Evolutionary conservation across 257 asterid genomes (phyloP).

Genomic region (Verbena officinalis): DNA sequence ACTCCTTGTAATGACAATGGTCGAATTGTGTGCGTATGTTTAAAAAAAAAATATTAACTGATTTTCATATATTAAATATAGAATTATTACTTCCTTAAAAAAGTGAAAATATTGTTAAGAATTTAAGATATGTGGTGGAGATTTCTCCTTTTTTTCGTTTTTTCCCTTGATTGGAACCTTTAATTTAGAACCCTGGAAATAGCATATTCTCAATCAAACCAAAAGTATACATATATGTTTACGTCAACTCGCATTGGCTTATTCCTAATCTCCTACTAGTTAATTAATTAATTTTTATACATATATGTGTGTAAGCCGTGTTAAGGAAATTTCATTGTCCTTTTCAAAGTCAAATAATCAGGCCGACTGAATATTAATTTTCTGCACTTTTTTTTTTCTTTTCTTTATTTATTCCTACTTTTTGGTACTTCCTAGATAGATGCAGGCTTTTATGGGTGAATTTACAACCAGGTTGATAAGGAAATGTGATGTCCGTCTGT

Average conservation of each 20-base stretch:
- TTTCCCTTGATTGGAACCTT: not conserved
- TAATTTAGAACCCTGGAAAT: not conserved
- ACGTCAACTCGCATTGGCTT: not conserved
- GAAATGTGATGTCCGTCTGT: no score
- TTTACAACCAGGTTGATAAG: not conserved
- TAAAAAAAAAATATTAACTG: no score
- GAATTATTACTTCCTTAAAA: no score
- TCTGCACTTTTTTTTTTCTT: not conserved
- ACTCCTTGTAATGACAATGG: no score
- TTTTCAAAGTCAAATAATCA: constrained; percentile 8
- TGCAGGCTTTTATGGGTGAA: not conserved
- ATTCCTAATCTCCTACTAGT: not conserved
- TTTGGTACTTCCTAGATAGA: not conserved
- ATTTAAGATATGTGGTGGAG: not conserved
- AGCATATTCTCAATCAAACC: not conserved
- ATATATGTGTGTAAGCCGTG: constrained; percentile 30
- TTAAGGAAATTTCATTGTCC: not conserved
- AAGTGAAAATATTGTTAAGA: not conserved
- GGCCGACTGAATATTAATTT: not conserved
- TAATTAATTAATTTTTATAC: not conserved
- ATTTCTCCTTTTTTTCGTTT: not conserved
- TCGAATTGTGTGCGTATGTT: no score
- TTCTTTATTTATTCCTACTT: not conserved
- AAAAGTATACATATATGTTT: not conserved
- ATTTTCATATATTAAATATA: no score